Evolutionary conservation across 208 protist genomes (phyloP).

Genomic region (Trypanosoma melophagium): DNA sequence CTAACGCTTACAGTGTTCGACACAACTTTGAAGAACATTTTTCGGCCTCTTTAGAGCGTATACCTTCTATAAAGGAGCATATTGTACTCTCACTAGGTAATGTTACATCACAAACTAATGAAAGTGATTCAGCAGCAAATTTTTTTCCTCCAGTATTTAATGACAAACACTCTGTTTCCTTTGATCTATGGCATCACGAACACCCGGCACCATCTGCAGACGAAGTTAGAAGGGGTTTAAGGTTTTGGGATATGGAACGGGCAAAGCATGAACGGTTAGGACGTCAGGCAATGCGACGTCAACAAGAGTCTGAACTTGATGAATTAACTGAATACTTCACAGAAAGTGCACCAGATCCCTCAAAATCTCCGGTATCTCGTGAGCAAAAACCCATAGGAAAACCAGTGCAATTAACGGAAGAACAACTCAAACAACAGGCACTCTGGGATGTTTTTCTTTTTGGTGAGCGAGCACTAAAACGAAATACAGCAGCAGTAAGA

Average conservation of each 20-base stretch:
- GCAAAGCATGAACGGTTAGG: constrained; percentile 26
- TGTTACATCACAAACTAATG: neutral
- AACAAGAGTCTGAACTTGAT: constrained; percentile 39
- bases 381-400: neutral
- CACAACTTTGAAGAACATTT: constrained; percentile 53
- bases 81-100: neutral
- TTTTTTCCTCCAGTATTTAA: neutral
- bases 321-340: constrained; percentile 1
- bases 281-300: constrained; percentile 20
- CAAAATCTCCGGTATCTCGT: neutral
- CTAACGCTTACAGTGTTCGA: constrained; percentile 33
- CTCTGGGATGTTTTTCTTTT: constrained; percentile 42
- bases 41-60: constrained; percentile 22
- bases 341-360: neutral
- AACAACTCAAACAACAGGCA: constrained; percentile 27
- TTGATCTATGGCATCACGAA: constrained; percentile 44
- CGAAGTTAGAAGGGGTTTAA: constrained; percentile 31
- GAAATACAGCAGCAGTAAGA: neutral
- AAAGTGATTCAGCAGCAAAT: neutral
- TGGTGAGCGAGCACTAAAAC: constrained; percentile 1
- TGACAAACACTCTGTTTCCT: constrained; percentile 20
- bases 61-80: constrained; percentile 19
- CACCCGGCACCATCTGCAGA: constrained; percentile 27
- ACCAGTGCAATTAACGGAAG: neutral
- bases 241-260: constrained; percentile 34